Base-by-base conservation (phyloP, 495 filamentous ascomycete species). In the Penicillium manginii region DNA sequence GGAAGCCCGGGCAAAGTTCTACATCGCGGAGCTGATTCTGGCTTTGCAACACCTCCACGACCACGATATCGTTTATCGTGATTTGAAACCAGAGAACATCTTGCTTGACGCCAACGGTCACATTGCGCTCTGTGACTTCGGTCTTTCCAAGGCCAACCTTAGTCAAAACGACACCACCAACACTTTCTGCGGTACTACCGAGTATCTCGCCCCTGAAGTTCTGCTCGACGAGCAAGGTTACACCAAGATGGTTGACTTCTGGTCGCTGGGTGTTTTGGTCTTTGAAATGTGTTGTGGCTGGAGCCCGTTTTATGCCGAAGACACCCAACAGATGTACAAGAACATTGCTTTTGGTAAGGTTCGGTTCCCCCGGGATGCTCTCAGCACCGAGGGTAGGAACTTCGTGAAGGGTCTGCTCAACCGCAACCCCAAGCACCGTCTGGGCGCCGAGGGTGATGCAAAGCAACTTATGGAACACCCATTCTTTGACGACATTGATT, bases 241-340 rank as follows among this genome's bases (percentile, higher is more conserved):
- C 68, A 97, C 94, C 14, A 98, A 97, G 76, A 98, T 98, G 96
- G 94, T 98, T 3, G 94, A 98, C 73, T 98, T 98, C 74, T 98
- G 96, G 94, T 98, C 94, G 6, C 82, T 98, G 40, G 94, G 94
- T 47, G 94, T 98, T 14, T 83, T 98, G 21, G 94, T 98, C 10
- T 98, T 98, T 71, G 94, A 98, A 74, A 98, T 98, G 94, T 97
- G 93, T 74, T 98, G 94, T 67, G 94, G 94, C 2, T 98, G 94
- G 94, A 96, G 91, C 65, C 94, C 94, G 0, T 98, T 98, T 77
- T 98, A 98, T 68, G 96, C 94, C 55, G 94, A 98, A 60, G 96
- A 98, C 64, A 98, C 93, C 2, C 94, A 98, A 73, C 94, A 98
- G 71, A 98, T 98, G 94, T 98, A 98, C 76, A 98, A 98, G 79